These are phyloP conservation scores for Salicornia ramosissima DNA, from an alignment of 148 eudicot species.

Conservation along the genomic window DNA sequence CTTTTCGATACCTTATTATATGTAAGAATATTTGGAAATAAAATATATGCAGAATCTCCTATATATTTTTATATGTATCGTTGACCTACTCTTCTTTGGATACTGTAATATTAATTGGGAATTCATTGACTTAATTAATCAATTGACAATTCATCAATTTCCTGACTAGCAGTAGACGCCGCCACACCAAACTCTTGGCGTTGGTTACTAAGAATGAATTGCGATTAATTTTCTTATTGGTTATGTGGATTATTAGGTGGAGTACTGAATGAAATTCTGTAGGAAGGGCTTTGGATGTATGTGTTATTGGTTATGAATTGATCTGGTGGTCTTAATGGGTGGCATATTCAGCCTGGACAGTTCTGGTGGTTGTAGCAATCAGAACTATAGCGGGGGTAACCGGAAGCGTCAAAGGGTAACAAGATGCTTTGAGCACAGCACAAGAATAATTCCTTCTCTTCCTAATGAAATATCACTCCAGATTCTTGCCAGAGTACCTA, in stretches of 20 bases:
- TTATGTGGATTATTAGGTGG: neutral
- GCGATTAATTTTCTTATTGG: too few species aligned
- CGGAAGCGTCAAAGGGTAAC: constrained; percentile 67
- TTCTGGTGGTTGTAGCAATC: constrained; percentile 25
- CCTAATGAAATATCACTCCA: constrained; percentile 95
- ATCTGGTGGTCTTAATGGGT: constrained; percentile 26
- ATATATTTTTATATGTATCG: too few species aligned
- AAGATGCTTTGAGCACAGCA: constrained; percentile 47
- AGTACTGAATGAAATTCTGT: constrained; percentile 1
- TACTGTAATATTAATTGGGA: neutral
- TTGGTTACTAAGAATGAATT: too few species aligned
- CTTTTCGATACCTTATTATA: neutral
- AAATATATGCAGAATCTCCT: neutral
- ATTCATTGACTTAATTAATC: neutral
- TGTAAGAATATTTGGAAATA: neutral
- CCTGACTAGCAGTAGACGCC: neutral
- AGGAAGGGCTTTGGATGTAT: neutral
- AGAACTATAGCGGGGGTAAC: constrained; percentile 32
- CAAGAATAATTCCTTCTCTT: constrained; percentile 73
- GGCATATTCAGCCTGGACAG: constrained; percentile 43
- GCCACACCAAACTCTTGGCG: neutral
- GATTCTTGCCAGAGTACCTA: constrained; percentile 85
- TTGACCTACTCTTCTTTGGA: neutral
- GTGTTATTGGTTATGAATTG: constrained; percentile 22
- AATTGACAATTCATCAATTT: neutral